Evolutionary conservation across 257 asterid species (phyloP), one percentile per base, ranked within the genome.

Genomic region (Solanum chmielewskii): DNA sequence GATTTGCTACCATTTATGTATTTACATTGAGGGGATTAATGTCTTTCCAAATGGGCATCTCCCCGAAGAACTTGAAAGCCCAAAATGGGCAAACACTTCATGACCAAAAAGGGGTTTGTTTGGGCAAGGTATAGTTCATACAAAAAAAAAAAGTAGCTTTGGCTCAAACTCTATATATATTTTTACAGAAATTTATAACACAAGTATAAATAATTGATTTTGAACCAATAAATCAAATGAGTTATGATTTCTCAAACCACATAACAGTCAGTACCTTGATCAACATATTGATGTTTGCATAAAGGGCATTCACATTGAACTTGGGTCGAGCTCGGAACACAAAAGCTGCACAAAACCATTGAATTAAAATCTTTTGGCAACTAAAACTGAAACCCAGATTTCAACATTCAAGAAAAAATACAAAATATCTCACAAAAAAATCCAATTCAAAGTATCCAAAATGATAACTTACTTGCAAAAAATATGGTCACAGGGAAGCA

Each of bases 401-500:
- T 16, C 25, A 27, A 15, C 69, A 9, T 45, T 29, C 18, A n/a
- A 90, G 85, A 60, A 39, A 60, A 39, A 70, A 81, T 45, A 27
- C 56, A 25, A 75, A 75, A 39, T 76, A 13, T 23, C 37, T 13
- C 44, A 18, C 69, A 81, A 14, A 45, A 45, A 9, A 49, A 11
- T 31, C 12, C 14, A 81, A 81, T 49, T 81, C 25, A 66, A 4
- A 62, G 11, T 8, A n/a, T 44, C 14, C 3, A 21, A 27, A 35
- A 68, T 20, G 11, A 39, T 6, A 80, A 88, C 99, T 92, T 89
- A 95, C 99, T 87, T 86, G 98, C 99, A 97, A 89, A 97, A 89
- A 83, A 94, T 86, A 91, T 97, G 99, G 90, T 93, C 93, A 86
- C 99, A 97, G 4, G 99, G 98, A 52, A 97, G 98, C 93, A 94